These are phyloP conservation scores for Coccinonectria pachysandricola DNA, from an alignment of 2,329 filamentous ascomycete genomes.

Conservation along the genomic window DNA sequence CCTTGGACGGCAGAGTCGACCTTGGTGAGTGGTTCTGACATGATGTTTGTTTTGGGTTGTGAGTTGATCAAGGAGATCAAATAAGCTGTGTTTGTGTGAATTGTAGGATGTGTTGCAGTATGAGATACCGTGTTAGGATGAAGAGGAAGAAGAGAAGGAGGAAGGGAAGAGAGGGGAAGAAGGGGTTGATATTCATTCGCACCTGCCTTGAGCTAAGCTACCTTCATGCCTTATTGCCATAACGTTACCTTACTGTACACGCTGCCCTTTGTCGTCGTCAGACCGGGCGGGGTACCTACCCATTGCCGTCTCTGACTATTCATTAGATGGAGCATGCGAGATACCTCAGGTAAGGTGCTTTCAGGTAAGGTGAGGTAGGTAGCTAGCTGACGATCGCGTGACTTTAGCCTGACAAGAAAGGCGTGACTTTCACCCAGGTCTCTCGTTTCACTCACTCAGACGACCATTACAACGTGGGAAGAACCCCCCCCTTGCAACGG, in stretches of 20 bases:
- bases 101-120: slow-evolving; percentile 13
- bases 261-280: slow-evolving; percentile 30
- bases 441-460: slow-evolving; percentile 18
- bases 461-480: no score
- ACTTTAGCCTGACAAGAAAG: slow-evolving; percentile 21
- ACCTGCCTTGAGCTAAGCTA: slow-evolving; percentile 3
- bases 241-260: no score
- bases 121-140: slow-evolving; percentile 16
- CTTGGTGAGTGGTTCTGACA: slow-evolving; percentile 59
- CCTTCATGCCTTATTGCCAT: slow-evolving; percentile 7
- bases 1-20: slow-evolving; percentile 87
- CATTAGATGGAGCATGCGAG: no score
- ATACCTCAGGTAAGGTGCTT: no score
- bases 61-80: slow-evolving; percentile 14
- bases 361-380: no score
- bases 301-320: slow-evolving; percentile 4
- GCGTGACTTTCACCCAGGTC: slow-evolving; percentile 20
- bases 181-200: slow-evolving; percentile 24
- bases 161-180: slow-evolving; percentile 18
- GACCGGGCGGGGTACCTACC: slow-evolving; percentile 33
- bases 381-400: slow-evolving; percentile 20
- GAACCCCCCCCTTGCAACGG: slow-evolving; percentile 12
- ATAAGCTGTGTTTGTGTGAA: no score
- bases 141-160: slow-evolving; percentile 16
- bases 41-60: slow-evolving; percentile 16